Conservation (phyloP, 441 rosid genomes). For the Croton setiger region DNA sequence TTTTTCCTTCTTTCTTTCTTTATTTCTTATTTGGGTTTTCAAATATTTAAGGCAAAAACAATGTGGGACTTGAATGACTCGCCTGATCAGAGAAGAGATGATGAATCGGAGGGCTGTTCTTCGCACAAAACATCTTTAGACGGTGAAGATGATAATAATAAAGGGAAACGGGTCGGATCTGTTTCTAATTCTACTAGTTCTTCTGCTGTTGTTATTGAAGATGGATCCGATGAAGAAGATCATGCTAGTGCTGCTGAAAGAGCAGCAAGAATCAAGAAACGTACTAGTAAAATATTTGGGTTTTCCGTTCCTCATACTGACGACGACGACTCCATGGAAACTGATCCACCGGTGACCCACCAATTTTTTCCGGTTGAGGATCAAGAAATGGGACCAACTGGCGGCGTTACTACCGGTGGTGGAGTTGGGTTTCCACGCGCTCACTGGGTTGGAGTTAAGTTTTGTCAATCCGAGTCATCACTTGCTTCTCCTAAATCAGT, state of each 20-base stretch:
- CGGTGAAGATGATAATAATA: conserved; percentile 42
- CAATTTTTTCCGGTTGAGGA: conserved; percentile 66
- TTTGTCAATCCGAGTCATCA: conserved; percentile 68
- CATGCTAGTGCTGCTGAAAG: conserved; percentile 25
- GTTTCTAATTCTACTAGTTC: conserved; percentile 84
- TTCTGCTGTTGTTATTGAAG: conserved; percentile 68
- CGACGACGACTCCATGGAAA: conserved; percentile 26
- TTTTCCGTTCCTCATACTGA: conserved; percentile 28
- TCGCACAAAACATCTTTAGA: conserved; percentile 45
- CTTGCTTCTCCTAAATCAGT: conserved; percentile 33
- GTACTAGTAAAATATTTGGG: conserved; percentile 42
- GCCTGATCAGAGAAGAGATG: conserved; percentile 50
- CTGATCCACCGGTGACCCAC: conserved; percentile 48
- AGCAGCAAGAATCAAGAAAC: conserved; percentile 33
- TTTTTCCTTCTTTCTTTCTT: not conserved
- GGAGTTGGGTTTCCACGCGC: conserved; percentile 49
- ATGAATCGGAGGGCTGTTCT: conserved; percentile 68
- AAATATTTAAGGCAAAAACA: conserved; percentile 18
- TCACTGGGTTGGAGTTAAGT: conserved; percentile 76
- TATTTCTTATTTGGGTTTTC: no score
- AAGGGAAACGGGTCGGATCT: conserved; percentile 82
- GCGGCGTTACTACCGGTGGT: conserved; percentile 10
- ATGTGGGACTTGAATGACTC: conserved; percentile 97
- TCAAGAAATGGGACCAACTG: conserved; percentile 32
- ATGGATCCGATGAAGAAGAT: conserved; percentile 78